These are phyloP conservation scores for Botrytis fragariae DNA, from an alignment of 2,329 filamentous ascomycete genomes.

Conservation along the genomic window DNA sequence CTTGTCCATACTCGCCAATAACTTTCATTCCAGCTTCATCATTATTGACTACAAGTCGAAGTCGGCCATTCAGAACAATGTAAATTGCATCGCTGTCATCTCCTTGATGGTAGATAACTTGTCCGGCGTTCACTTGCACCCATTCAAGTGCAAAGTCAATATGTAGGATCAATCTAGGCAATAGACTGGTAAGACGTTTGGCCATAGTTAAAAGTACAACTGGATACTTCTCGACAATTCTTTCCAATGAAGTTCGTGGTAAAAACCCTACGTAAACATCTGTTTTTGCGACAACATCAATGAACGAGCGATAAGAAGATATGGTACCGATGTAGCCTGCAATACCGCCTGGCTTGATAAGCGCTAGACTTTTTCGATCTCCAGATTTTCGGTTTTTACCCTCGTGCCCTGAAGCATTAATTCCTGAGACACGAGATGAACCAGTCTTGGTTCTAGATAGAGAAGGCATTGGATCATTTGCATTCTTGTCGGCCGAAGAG, in stretches of 20 bases:
- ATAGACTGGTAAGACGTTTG: slow-evolving; percentile 83
- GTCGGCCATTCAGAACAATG: slow-evolving; percentile 89
- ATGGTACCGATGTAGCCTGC: slow-evolving; percentile 94
- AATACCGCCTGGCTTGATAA: slow-evolving; percentile 91
- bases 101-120: slow-evolving; percentile 88
- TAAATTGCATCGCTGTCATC: slow-evolving; percentile 99
- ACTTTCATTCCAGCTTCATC: slow-evolving; percentile 81
- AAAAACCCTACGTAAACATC: slow-evolving; percentile 98
- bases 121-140: slow-evolving; percentile 93
- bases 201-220: slow-evolving; percentile 94
- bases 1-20: slow-evolving; percentile 90
- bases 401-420: slow-evolving; percentile 30
- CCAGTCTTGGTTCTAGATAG: slow-evolving; percentile 46
- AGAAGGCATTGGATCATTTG: slow-evolving; percentile 44
- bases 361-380: slow-evolving; percentile 71
- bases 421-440: slow-evolving; percentile 39
- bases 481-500: slow-evolving; percentile 26
- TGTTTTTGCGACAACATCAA: slow-evolving; percentile 94
- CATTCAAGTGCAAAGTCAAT: slow-evolving; percentile 98
- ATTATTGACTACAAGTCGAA: slow-evolving; percentile 80
- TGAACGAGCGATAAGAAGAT: slow-evolving; percentile 92
- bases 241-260: slow-evolving; percentile 78
- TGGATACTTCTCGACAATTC: slow-evolving; percentile 89
- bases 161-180: slow-evolving; percentile 87
- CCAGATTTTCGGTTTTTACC: slow-evolving; percentile 44